Base-by-base conservation (phyloP, 345 rosid genomes). In the Gossypioides kirkii region DNA sequence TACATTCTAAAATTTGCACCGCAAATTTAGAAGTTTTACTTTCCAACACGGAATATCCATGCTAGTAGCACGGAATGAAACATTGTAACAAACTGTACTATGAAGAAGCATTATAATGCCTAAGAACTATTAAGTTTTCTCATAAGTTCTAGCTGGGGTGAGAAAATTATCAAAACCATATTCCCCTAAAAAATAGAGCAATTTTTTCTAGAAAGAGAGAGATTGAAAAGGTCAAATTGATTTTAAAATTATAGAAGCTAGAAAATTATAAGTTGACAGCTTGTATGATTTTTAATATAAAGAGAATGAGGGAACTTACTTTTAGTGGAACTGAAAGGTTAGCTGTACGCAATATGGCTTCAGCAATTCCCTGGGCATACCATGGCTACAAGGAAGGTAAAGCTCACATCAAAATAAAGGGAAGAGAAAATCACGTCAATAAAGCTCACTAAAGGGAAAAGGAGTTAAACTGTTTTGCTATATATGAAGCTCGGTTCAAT, bases 331-430 rank as follows among this genome's bases (percentile, higher is more conserved):
- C 87, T 18, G 97, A 87, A 80, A 95, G 88, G 77, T 92, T 87
- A 71, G 99, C 82, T 36, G 99, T 91, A 0, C 97, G 93, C 80
- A 95, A 67, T 78, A 92, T 92, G 72, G 99, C 99, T 84, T 89
- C 97, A 69, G 97, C 98, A 32, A 95, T 89, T 62, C 97, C 99
- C 77, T 95, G 96, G 79, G 99, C 97, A 83, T 95, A 95, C 98
- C 99, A 95, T 71, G 98, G 98, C 98, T 95, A 49, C 80, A 84
- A 83, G 69, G 20, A 77, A 68, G 63, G 61, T 10, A n/a, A 62
- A 71, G 25, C 45, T 75, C 50, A 68, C 9, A 77, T 36, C 43
- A 80, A 73, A 56, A 50, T 61, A 54, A 53, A 68, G 61, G 62
- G 58, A 17, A 64, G 26, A 60, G 68, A 53, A 11, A 64, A 63